Conservation (phyloP, 495 filamentous ascomycete genomes). For the Podospora conica region DNA sequence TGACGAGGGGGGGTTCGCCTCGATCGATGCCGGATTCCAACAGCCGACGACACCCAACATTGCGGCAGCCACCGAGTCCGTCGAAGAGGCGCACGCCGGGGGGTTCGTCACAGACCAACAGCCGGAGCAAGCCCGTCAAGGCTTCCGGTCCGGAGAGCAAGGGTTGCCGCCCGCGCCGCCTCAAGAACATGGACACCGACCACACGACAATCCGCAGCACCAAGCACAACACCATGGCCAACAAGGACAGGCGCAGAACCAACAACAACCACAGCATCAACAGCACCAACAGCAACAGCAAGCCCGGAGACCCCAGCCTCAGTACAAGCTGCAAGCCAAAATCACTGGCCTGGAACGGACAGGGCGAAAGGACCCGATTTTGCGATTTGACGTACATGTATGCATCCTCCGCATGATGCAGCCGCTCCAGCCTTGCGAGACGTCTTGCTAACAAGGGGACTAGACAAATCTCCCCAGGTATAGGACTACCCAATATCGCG, state of each 20-base stretch:
- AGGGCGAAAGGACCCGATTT: constrained; percentile 89
- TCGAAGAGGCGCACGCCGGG: constrained; percentile 13
- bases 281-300: constrained; percentile 42
- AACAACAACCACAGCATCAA: constrained; percentile 25
- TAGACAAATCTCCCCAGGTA: constrained; percentile 98
- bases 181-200: constrained; percentile 8
- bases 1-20: constrained; percentile 36
- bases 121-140: constrained; percentile 10
- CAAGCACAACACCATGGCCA: constrained; percentile 29
- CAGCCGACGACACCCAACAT: constrained; percentile 38
- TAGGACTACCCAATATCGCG: constrained; percentile 94
- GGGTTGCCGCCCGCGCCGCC: constrained; percentile 18
- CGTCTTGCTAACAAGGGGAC: constrained; percentile 9
- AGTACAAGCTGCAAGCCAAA: constrained; percentile 86
- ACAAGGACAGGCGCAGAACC: constrained; percentile 28
- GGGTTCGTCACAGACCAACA: constrained; percentile 1
- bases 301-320: constrained; percentile 48
- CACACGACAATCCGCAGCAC: constrained; percentile 13
- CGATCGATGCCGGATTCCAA: constrained; percentile 26
- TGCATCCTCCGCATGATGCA: neutral
- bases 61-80: constrained; percentile 18
- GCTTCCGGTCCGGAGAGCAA: constrained; percentile 10
- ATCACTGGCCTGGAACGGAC: constrained; percentile 88
- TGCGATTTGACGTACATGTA: constrained; percentile 97
- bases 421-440: neutral